Evolutionary conservation across 2,329 filamentous ascomycete genomes (phyloP), one percentile per base, ranked within the genome.

Genomic region (Podosphaera xanthii): DNA sequence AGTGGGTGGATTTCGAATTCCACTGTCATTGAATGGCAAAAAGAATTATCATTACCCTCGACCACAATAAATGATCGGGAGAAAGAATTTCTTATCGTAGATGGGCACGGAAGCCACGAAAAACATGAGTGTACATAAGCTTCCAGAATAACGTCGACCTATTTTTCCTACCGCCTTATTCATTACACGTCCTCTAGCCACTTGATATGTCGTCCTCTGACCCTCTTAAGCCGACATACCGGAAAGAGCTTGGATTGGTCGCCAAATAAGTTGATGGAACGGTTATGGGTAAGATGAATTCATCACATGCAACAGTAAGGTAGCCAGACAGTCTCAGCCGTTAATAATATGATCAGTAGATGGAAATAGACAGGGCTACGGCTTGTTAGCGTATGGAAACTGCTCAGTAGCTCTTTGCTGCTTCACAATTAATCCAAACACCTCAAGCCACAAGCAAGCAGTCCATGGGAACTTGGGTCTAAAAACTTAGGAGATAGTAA

Each of bases 181-280:
- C 64, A 52, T 64, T 63, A 10, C 44, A 63, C 58, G 61, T 66
- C 61, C 64, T 67, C 42, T 61, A 68, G 64, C 65, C 66, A 48
- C 65, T 61, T 61, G 61, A 68, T 60, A 61, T 66, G 48, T 59
- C 50, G 59, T 46, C 63, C 10, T 68, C 66, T 63, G 62, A 59
- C 4, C 61, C 60, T 40, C 59, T 67, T 1, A 66, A 67, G 49
- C 54, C 52, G 54, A 61, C 63, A 44, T 68, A 68, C 62, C n/a
- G 56, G 14, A 48, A 30, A 55, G 14, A 55, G 53, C 10, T 40
- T 10, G 14, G 9, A 22, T 3, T 22, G 6, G n/a, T 55, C 2
- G 5, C 3, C 14, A n/a, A 35, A n/a, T 42, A 22, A 7, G 35
- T 12, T 34, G 35, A 35, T 40, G 22, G 34, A 22, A 22, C 53